Evolutionary conservation across 768 basidiomycete species (phyloP).

Genomic region (Kwoniella sp.): DNA sequence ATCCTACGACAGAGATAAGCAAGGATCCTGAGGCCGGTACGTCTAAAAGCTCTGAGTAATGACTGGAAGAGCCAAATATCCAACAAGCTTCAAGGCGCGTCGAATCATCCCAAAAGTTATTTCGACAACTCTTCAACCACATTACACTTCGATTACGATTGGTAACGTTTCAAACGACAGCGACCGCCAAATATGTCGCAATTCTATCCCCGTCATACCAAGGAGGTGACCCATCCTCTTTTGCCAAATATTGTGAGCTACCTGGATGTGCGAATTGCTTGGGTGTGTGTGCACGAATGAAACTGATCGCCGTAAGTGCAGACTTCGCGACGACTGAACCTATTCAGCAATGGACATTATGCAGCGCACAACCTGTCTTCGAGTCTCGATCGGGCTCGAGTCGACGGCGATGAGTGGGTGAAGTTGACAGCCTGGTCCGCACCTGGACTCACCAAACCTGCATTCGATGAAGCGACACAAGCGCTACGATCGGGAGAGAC

Average conservation of each 20-base stretch:
- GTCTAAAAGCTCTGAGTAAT: too few relatives aligned
- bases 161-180: too few relatives aligned
- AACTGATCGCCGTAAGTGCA: background rate
- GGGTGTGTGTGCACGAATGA: too few relatives aligned
- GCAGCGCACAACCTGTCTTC: slow-evolving; percentile 75
- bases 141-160: too few relatives aligned
- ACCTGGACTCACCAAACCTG: slow-evolving; percentile 74
- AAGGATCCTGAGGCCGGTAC: too few relatives aligned
- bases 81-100: too few relatives aligned
- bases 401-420: slow-evolving; percentile 63
- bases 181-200: background rate
- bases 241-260: slow-evolving; percentile 27
- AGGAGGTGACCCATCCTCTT: slow-evolving; percentile 27
- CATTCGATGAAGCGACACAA: slow-evolving; percentile 71
- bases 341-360: slow-evolving; percentile 68
- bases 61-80: background rate
- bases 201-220: slow-evolving; percentile 17
- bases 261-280: background rate
- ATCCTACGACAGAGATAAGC: too few relatives aligned
- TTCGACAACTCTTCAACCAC: too few relatives aligned
- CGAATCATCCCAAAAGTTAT: too few relatives aligned
- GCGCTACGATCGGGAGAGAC: background rate
- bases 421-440: slow-evolving; percentile 86
- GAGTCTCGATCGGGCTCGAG: slow-evolving; percentile 69
- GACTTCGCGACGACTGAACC: slow-evolving; percentile 23